Evolutionary conservation across 2,329 filamentous ascomycete genomes (phyloP), one percentile per base, ranked within the genome.

Genomic region (Trichoderma gracile): DNA sequence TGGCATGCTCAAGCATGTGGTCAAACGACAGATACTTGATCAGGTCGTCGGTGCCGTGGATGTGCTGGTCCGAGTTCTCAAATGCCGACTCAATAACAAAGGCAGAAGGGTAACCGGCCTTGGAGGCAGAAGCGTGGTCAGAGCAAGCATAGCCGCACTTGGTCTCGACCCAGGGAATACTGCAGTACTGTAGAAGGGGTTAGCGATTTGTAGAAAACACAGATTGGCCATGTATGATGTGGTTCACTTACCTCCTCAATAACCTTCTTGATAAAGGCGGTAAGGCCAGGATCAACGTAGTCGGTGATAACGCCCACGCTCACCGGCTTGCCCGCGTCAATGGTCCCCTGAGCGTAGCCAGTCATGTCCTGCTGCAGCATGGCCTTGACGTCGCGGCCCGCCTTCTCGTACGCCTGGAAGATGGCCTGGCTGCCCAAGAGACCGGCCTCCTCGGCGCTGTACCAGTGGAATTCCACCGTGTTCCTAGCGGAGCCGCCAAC

Each of bases 321-420:
- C 81, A 97, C 94, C 5, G 87, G 84, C 76, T 91, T 83, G 65
- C 93, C 93, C 3, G 91, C 89, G 69, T 95, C 90, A 21, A 95
- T 79, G 0, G 93, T 96, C 72, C 88, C 89, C 75, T 93, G 87
- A 5, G 93, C 85, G 75, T 90, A 97, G 19, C 94, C 94, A 1
- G 92, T 96, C 94, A 98, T 98, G 77, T 98, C 94, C 78, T 98
- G 94, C 80, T 98, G 94, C 62, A 98, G 85, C 95, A 98, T 98
- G 40, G 94, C 94, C 79, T 94, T 96, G 76, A 98, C 84, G 69
- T 94, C 87, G 27, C 89, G 85, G 38, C 84, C 83, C 23, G 85
- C 78, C 74, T 88, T 86, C 77, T 91, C 88, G 73, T 98, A 98
- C 8, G 85, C 80, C 57, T 85, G 83, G 81, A 97, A 98, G 75